Evolutionary conservation across 192 early-diverging fungal species (phyloP).

Genomic region (Coemansia sp.): DNA sequence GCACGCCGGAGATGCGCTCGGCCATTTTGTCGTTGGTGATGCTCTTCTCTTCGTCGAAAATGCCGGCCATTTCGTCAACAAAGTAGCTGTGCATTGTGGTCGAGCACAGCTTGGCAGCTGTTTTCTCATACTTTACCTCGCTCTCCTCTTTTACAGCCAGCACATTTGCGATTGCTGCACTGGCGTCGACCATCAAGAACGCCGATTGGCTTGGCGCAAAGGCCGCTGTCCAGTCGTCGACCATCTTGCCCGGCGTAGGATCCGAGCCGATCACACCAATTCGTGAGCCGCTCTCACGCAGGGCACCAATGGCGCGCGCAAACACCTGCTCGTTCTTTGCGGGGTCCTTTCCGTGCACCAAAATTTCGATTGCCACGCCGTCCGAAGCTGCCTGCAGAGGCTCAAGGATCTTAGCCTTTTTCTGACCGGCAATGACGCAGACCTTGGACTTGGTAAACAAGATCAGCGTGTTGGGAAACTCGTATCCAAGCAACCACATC

Average conservation of each 20-base stretch:
- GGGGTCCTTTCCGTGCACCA: slow-evolving; percentile 72
- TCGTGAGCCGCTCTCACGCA: slow-evolving; percentile 29
- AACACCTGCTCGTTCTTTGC: slow-evolving; percentile 66
- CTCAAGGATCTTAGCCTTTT: slow-evolving; percentile 74
- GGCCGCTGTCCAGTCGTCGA: slow-evolving; percentile 73
- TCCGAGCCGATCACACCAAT: slow-evolving; percentile 82
- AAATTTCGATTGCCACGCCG: slow-evolving; percentile 69
- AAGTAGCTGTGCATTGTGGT: slow-evolving; percentile 83
- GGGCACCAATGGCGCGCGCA: slow-evolving; percentile 53
- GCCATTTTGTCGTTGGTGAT: slow-evolving; percentile 83
- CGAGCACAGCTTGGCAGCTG: slow-evolving; percentile 70
- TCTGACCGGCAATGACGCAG: slow-evolving; percentile 72
- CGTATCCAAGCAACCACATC: slow-evolving; percentile 91
- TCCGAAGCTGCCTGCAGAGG: slow-evolving; percentile 35
- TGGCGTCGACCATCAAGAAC: slow-evolving; percentile 71
- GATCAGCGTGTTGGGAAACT: slow-evolving; percentile 83
- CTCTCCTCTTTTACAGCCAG: slow-evolving; percentile 91
- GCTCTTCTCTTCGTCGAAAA: slow-evolving; percentile 84
- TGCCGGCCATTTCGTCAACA: slow-evolving; percentile 75
- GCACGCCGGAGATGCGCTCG: slow-evolving; percentile 63
- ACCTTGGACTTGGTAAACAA: slow-evolving; percentile 71
- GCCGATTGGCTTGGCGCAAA: slow-evolving; percentile 46
- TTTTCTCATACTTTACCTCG: slow-evolving; percentile 69
- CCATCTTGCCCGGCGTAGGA: slow-evolving; percentile 66
- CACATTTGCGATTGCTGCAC: slow-evolving; percentile 61